phyloP scores from a whole-genome alignment of 1,284 basidiomycete species.

The Moniliella sp. region DNA sequence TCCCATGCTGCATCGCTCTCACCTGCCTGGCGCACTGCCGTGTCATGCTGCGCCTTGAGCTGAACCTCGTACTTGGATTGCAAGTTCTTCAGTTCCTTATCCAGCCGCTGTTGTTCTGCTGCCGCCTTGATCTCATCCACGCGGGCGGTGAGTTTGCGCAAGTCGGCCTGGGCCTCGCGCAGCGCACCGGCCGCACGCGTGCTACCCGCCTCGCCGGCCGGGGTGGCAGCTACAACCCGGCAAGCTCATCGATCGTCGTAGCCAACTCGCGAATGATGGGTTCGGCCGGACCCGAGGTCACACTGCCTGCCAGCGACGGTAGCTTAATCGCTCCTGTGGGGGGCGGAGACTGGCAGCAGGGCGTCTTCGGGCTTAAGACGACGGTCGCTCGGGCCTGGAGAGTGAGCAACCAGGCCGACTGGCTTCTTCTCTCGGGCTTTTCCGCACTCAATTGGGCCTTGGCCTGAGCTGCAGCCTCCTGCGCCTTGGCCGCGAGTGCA shows the following conservation, averaged over 20 bases:
- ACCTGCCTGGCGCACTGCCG: constrained; percentile 59
- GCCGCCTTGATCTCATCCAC: constrained; percentile 62
- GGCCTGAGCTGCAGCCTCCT: too few species aligned
- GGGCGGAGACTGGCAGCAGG: too few species aligned
- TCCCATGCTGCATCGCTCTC: constrained; percentile 68
- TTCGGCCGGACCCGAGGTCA: too few species aligned
- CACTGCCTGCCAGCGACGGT: too few species aligned
- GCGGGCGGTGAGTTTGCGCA: constrained; percentile 54
- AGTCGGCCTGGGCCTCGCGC: constrained; percentile 47
- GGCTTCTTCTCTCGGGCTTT: too few species aligned
- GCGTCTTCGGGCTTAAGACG: too few species aligned
- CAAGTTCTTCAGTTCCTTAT: constrained; percentile 48
- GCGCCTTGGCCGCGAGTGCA: too few species aligned
- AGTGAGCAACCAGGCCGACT: too few species aligned
- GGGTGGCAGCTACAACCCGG: constrained; percentile 47
- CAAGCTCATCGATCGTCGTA: constrained; percentile 73
- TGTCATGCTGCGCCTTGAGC: constrained; percentile 61
- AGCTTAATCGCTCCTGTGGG: too few species aligned
- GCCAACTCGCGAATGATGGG: constrained; percentile 80
- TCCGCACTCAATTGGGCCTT: too few species aligned
- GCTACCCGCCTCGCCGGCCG: constrained; percentile 48
- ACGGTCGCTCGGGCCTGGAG: too few species aligned
- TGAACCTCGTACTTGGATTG: constrained; percentile 61
- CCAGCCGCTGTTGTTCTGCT: constrained; percentile 54
- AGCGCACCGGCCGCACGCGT: constrained; percentile 41